These are phyloP conservation scores for Cercis canadensis DNA, from an alignment of 306 rosid genomes.

Conservation along the genomic window DNA sequence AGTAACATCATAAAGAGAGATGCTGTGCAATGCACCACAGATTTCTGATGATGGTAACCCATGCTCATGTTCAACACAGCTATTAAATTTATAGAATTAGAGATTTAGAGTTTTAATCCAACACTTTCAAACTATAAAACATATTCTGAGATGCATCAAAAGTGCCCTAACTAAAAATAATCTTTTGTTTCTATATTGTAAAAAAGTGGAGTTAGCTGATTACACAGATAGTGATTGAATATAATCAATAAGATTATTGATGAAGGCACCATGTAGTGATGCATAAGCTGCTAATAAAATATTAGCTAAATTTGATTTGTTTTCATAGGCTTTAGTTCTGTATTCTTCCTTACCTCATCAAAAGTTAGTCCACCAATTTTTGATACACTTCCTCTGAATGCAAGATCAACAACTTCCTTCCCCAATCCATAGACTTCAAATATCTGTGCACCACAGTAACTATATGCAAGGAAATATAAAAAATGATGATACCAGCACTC, in stretches of 20 bases:
- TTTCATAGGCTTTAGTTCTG: constrained; percentile 32
- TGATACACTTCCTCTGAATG: constrained; percentile 91
- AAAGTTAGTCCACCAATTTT: constrained; percentile 92
- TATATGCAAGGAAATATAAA: constrained; percentile 45
- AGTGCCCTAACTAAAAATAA: neutral
- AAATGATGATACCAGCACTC: neutral
- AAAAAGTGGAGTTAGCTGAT: neutral
- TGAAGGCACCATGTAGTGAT: constrained; percentile 17
- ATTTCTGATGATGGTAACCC: neutral
- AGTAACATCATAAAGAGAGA: constrained; percentile 3
- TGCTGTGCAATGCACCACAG: neutral
- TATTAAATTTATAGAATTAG: too few species aligned
- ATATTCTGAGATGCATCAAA: neutral
- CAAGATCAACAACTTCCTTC: constrained; percentile 83
- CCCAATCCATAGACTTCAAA: constrained; percentile 97
- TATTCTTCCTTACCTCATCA: constrained; percentile 81
- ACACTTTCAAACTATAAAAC: neutral
- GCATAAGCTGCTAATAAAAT: constrained; percentile 18
- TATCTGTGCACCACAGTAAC: constrained; percentile 99
- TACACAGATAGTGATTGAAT: neutral
- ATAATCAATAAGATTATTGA: neutral
- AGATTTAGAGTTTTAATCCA: neutral
- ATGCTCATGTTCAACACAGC: neutral
- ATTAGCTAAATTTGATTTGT: constrained; percentile 21
- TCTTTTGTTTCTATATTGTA: neutral